These are phyloP conservation scores for Psilocybe sp. DNA, from an alignment of 768 basidiomycete genomes.

Conservation along the genomic window DNA sequence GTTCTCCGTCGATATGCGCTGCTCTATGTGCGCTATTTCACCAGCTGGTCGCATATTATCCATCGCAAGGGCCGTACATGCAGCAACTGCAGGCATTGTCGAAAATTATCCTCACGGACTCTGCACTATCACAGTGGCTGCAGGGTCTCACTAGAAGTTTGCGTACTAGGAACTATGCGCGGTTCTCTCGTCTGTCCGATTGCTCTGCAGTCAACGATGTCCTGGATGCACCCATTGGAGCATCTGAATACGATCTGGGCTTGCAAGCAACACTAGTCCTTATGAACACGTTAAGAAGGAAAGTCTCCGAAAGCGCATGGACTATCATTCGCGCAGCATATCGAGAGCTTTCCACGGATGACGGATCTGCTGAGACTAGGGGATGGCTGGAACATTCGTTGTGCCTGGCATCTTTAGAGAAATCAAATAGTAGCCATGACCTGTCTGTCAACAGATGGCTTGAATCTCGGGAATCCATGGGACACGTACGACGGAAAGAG, in stretches of 20 bases:
- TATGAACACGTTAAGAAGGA: constrained; percentile 45
- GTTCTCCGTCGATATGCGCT: constrained; percentile 22
- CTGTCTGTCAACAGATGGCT: constrained; percentile 55
- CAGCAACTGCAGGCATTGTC: constrained; percentile 43
- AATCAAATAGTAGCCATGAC: constrained; percentile 14
- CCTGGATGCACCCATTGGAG: constrained; percentile 9
- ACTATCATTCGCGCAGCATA: constrained; percentile 57
- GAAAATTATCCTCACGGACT: constrained; percentile 30
- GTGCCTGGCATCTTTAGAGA: constrained; percentile 35
- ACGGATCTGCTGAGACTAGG: constrained; percentile 33
- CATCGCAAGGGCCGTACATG: constrained; percentile 59
- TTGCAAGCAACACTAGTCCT: constrained; percentile 42
- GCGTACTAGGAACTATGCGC: constrained; percentile 52
- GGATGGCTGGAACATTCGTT: constrained; percentile 50
- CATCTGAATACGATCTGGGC: constrained; percentile 15
- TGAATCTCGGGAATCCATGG: constrained; percentile 32
- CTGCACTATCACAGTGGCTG: constrained; percentile 48
- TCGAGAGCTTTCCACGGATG: constrained; percentile 51
- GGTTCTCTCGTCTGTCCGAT: constrained; percentile 44
- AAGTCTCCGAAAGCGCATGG: constrained; percentile 58
- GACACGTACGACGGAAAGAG: constrained; percentile 56
- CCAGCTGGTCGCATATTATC: constrained; percentile 54
- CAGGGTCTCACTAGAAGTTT: constrained; percentile 46
- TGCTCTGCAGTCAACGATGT: constrained; percentile 18
- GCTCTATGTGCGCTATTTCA: constrained; percentile 55